Conservation (phyloP, 225 moss, liverwort and hornwort genomes). For the Straminergon stramineum region DNA sequence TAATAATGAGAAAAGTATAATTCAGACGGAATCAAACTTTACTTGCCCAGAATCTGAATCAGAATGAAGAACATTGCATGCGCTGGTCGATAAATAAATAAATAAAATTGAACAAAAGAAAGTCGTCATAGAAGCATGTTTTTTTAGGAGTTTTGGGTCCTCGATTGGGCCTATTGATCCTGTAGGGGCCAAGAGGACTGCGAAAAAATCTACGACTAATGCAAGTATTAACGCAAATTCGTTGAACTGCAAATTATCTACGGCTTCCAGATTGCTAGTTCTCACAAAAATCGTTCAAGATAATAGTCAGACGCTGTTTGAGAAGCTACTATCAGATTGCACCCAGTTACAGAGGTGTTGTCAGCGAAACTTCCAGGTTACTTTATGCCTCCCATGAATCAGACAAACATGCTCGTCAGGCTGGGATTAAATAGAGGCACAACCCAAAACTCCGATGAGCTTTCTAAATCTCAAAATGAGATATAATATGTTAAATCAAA, state of each 20-base stretch:
- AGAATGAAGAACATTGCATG: not conserved
- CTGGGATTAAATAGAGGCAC: slow-evolving; percentile 2
- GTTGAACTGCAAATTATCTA: not conserved
- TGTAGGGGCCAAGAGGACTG: not conserved
- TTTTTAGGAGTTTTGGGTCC: not conserved
- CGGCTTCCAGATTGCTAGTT: not conserved
- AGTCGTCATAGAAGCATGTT: too few species aligned
- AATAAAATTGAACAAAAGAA: not conserved
- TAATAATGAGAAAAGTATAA: too few species aligned
- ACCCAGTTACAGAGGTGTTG: slow-evolving; percentile 5
- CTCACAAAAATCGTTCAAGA: not conserved
- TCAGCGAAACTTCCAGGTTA: slow-evolving; percentile 17
- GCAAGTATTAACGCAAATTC: not conserved
- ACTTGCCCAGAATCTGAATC: not conserved
- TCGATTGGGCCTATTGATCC: not conserved
- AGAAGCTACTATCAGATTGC: slow-evolving; percentile 28
- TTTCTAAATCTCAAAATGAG: not conserved
- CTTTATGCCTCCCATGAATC: slow-evolving; percentile 1
- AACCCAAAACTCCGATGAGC: not conserved
- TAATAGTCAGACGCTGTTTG: not conserved
- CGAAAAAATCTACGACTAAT: not conserved
- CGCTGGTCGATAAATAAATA: not conserved
- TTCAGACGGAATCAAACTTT: not conserved
- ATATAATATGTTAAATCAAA: not conserved
- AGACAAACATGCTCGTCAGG: not conserved